These are phyloP conservation scores for Hymenoscyphus fructigenus DNA, from an alignment of 2,329 filamentous ascomycete genomes.

Conservation along the genomic window DNA sequence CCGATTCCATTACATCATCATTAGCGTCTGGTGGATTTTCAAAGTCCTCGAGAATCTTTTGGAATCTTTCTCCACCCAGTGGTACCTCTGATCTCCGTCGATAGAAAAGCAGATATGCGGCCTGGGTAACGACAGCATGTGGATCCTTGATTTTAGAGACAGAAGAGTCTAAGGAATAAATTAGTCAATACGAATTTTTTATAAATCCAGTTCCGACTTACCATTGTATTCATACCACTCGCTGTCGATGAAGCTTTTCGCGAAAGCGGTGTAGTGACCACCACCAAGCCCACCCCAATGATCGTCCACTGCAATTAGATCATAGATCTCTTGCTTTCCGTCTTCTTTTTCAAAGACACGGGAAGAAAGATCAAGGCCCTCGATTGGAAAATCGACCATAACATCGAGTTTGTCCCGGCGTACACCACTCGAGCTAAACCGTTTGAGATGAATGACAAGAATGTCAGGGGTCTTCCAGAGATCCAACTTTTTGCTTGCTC, in stretches of 20 bases:
- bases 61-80: constrained; percentile 76
- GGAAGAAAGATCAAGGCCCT: constrained; percentile 77
- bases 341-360: constrained; percentile 78
- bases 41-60: constrained; percentile 66
- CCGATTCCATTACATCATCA: constrained; percentile 54
- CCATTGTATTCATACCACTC: constrained; percentile 98
- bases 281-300: constrained; percentile 92
- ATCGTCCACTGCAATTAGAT: constrained; percentile 93
- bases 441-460: constrained; percentile 90
- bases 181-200: constrained; percentile 41
- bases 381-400: constrained; percentile 85
- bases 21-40: constrained; percentile 51
- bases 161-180: constrained; percentile 62
- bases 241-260: constrained; percentile 85
- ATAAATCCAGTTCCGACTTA: constrained; percentile 46
- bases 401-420: constrained; percentile 91
- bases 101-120: constrained; percentile 95
- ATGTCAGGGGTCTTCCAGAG: constrained; percentile 97
- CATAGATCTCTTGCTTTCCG: constrained; percentile 82
- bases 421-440: constrained; percentile 81
- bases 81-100: constrained; percentile 75
- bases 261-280: constrained; percentile 93
- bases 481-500: constrained; percentile 94
- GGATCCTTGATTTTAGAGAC: constrained; percentile 63
- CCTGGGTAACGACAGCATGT: constrained; percentile 64